Conservation (phyloP, 1,284 basidiomycete species). For the Exobasidium rhododendri region DNA sequence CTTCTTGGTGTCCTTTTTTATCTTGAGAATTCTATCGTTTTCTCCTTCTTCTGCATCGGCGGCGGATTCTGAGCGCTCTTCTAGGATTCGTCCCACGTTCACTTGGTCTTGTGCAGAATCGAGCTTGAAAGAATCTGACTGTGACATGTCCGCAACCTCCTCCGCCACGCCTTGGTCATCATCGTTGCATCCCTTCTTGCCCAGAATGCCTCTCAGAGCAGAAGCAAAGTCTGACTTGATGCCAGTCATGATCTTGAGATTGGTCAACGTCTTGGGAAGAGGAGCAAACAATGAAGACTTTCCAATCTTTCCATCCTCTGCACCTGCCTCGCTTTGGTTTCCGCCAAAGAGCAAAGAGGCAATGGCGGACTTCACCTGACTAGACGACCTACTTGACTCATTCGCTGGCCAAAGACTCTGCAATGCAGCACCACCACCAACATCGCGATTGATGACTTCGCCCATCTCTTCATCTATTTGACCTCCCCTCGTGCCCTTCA, state of each 20-base stretch:
- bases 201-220: neutral
- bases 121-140: neutral
- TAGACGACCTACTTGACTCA: neutral
- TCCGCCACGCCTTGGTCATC: neutral
- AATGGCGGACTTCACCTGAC: neutral
- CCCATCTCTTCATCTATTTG: conserved; percentile 20
- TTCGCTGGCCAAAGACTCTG: neutral
- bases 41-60: too few relatives aligned
- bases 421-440: neutral
- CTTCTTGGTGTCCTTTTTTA: neutral
- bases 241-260: neutral
- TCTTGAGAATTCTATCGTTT: conserved; percentile 5
- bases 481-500: neutral
- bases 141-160: neutral
- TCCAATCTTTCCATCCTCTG: neutral
- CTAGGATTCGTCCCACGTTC: neutral
- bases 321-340: neutral
- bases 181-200: neutral
- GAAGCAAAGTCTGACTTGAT: conserved; percentile 2
- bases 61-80: neutral
- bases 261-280: neutral
- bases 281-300: conserved; percentile 3
- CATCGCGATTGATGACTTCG: neutral
- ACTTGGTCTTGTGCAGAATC: neutral
- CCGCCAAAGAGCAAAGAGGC: neutral